Percentiles rank a stretch among this genome's conserved stretches.
phyloP scores from a whole-genome alignment of 2,329 filamentous ascomycete genomes.

The Colletotrichum falcatum region DNA sequence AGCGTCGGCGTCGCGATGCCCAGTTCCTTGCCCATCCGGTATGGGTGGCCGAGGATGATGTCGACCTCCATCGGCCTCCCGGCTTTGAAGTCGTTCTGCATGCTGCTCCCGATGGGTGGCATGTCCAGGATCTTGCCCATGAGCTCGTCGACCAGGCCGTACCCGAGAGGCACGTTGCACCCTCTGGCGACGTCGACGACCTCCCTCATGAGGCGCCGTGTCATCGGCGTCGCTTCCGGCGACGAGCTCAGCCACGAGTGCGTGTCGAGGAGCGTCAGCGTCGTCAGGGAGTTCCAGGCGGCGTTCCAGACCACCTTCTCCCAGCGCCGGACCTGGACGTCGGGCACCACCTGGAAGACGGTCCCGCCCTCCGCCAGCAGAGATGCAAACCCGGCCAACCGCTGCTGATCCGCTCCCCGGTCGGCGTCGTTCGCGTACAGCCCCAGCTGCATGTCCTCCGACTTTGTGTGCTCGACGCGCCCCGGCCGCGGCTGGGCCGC shows the following conservation, averaged over 20 bases:
- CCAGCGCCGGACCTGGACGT: conserved; percentile 70
- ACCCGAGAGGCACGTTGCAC: conserved; percentile 59
- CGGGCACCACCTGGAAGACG: conserved; percentile 59
- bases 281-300: conserved; percentile 71
- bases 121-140: conserved; percentile 60
- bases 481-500: conserved; percentile 63
- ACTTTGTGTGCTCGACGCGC: conserved; percentile 60
- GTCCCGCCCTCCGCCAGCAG: conserved; percentile 58
- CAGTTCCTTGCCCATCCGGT: conserved; percentile 64
- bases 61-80: conserved; percentile 72
- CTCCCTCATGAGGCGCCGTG: conserved; percentile 64
- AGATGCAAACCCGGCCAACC: conserved; percentile 55
- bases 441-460: conserved; percentile 67
- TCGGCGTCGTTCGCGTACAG: conserved; percentile 57
- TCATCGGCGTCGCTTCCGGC: conserved; percentile 59
- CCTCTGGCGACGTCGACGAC: conserved; percentile 68
- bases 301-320: conserved; percentile 71
- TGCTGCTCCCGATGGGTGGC: conserved; percentile 60
- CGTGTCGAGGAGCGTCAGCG: conserved; percentile 65
- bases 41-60: conserved; percentile 71
- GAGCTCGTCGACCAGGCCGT: conserved; percentile 61
- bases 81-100: conserved; percentile 69
- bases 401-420: conserved; percentile 47
- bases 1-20: conserved; percentile 67
- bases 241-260: conserved; percentile 61